Base-by-base conservation (phyloP, 768 basidiomycete species). In the Mycena rosella region DNA sequence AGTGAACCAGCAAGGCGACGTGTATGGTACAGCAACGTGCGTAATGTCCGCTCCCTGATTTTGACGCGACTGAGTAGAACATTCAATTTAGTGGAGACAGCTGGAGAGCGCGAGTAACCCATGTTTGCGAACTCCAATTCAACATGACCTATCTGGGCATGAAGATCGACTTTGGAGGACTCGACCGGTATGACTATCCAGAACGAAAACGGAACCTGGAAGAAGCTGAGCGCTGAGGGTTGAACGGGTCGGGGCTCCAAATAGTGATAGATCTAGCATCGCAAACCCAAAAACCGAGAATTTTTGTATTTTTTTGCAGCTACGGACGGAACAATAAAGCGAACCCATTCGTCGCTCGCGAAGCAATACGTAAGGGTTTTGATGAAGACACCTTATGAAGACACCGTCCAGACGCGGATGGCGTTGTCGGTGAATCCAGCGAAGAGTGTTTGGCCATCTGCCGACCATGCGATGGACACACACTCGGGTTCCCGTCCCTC, bases 381-480 rank as follows among this genome's bases (percentile, higher is more conserved):
- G 83, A 87, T 84, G 86, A 84, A 68, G 86, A 87, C 72, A 96
- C 95, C 75, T 84, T 84, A 87, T 84, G 86, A 84, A 68, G 86
- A 87, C 72, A 96, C 95, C 75, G 89, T 91, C 95, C 94, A 96
- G 79, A 96, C 94, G 73, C 95, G 93, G 79, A 98, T 91, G 72
- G 89, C 87, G 85, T 97, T 92, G 83, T 98, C 96, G 60, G 95
- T 95, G 89, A 96, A 97, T 67, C 97, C 97, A 81, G 93, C 96
- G 80, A 96, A 99, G 68, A 99, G 87, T 58, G 95, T 96, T 85
- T 98, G 96, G 63, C 98, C 98, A 80, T 98, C 96, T 52, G 97
- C 91, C 61, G 96, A 98, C 98, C 98, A 99, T 68, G 98, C 94
- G 74, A 99, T 94, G 57, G 96, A 98, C 49, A 96, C 92, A 80